Conservation (phyloP, 345 rosid species). For the Noccaea bulbosa region DNA sequence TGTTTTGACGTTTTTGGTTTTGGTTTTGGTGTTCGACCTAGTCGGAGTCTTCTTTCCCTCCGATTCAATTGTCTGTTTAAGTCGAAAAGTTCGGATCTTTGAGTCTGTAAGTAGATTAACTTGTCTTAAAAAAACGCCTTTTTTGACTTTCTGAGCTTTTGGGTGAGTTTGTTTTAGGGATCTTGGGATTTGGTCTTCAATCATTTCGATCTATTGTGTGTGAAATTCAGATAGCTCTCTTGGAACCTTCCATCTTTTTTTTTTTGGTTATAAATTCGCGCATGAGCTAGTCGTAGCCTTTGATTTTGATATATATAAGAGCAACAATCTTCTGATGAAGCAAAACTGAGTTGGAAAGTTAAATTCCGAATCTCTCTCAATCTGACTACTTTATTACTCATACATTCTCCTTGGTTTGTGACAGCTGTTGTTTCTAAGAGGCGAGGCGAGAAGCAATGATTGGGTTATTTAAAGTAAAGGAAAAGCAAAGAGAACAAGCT, state of each 20-base stretch:
- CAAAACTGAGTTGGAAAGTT: slow-evolving; percentile 7
- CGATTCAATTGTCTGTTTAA: background rate
- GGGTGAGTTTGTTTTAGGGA: slow-evolving; percentile 26
- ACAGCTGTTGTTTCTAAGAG: slow-evolving; percentile 11
- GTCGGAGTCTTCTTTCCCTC: background rate
- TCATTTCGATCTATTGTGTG: slow-evolving; percentile 10
- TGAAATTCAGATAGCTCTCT: slow-evolving; percentile 6
- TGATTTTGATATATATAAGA: too few species aligned
- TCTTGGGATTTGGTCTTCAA: slow-evolving; percentile 19
- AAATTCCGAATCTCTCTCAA: background rate
- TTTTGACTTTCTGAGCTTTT: background rate
- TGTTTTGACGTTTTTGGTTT: slow-evolving; percentile 8
- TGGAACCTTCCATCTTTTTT: background rate
- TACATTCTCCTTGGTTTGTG: background rate
- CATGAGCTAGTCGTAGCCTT: background rate
- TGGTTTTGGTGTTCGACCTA: slow-evolving; percentile 24
- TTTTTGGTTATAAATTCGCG: background rate
- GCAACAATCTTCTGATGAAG: background rate
- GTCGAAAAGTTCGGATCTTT: slow-evolving; percentile 28
- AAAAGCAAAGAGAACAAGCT: slow-evolving; percentile 82
- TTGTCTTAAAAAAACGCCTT: slow-evolving; percentile 4
- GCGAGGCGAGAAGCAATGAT: slow-evolving; percentile 61
- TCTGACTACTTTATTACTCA: background rate
- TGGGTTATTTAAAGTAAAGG: slow-evolving; percentile 80
- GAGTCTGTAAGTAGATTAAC: slow-evolving; percentile 8